phyloP scores from a whole-genome alignment of 2,329 filamentous ascomycete species.

The Ophiocordyceps camponoti-saundersi region DNA sequence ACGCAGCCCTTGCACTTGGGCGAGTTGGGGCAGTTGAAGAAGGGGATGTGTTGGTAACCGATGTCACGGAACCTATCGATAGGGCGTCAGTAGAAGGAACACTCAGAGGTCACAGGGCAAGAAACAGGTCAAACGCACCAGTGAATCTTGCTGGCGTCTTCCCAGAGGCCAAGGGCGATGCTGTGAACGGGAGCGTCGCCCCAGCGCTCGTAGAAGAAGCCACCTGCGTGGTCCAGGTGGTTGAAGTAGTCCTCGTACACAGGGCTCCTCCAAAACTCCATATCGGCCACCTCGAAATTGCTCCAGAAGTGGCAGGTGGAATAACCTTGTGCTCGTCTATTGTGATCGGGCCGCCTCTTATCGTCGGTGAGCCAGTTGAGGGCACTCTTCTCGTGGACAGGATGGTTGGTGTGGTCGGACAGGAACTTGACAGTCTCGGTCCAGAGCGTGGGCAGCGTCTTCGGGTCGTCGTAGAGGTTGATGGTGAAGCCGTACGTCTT shows the following conservation, averaged over 20 bases:
- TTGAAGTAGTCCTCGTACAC: slow-evolving; percentile 92
- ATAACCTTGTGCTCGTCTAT: slow-evolving; percentile 72
- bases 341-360: slow-evolving; percentile 59
- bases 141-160: slow-evolving; percentile 78
- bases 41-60: slow-evolving; percentile 94
- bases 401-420: slow-evolving; percentile 62
- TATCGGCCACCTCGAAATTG: slow-evolving; percentile 92
- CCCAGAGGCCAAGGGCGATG: slow-evolving; percentile 81
- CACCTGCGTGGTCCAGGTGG: slow-evolving; percentile 87
- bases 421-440: slow-evolving; percentile 91
- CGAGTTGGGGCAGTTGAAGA: slow-evolving; percentile 96
- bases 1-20: slow-evolving; percentile 81
- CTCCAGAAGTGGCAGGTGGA: slow-evolving; percentile 99
- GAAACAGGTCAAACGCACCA: slow-evolving; percentile 42
- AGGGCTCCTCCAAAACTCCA: slow-evolving; percentile 83
- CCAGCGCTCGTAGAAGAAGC: slow-evolving; percentile 98
- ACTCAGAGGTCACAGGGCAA: too few species aligned
- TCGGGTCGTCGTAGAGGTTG: slow-evolving; percentile 82
- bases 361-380: slow-evolving; percentile 76
- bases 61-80: slow-evolving; percentile 89
- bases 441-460: slow-evolving; percentile 79
- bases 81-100: not conserved
- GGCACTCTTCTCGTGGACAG: slow-evolving; percentile 63
- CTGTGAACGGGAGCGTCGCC: slow-evolving; percentile 95
- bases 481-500: slow-evolving; percentile 99